These are phyloP conservation scores for Candida montana DNA, from an alignment of 805 yeast genomes.

Conservation along the genomic window DNA sequence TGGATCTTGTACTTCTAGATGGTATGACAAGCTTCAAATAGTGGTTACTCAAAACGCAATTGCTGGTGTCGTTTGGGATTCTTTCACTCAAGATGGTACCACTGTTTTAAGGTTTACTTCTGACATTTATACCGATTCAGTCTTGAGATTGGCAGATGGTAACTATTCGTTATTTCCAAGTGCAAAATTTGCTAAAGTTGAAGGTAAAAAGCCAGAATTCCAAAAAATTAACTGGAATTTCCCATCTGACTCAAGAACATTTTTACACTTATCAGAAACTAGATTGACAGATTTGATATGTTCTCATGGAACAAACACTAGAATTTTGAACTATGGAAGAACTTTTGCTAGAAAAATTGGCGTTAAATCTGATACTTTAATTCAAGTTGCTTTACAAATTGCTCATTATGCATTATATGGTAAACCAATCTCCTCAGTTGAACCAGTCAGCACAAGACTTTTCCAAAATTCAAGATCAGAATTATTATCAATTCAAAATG, in stretches of 20 bases:
- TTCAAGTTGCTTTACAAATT: constrained; percentile 85
- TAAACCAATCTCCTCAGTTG: constrained; percentile 80
- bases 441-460: constrained; percentile 77
- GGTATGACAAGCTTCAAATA: constrained; percentile 85
- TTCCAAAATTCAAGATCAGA: constrained; percentile 69
- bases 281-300: constrained; percentile 78
- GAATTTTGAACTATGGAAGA: constrained; percentile 73
- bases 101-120: constrained; percentile 83
- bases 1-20: constrained; percentile 89
- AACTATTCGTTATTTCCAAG: constrained; percentile 38
- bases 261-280: constrained; percentile 80
- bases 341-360: constrained; percentile 74
- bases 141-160: constrained; percentile 76
- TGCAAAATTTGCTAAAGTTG: constrained; percentile 22
- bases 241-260: constrained; percentile 32
- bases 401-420: constrained; percentile 91
- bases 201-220: constrained; percentile 14
- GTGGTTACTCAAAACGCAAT: constrained; percentile 80
- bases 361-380: constrained; percentile 82
- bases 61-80: constrained; percentile 88
- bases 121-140: constrained; percentile 86
- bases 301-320: constrained; percentile 72
- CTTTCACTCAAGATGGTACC: constrained; percentile 91
- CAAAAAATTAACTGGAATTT: constrained; percentile 32
- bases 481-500: constrained; percentile 59